Conservation (phyloP, 1,284 basidiomycete genomes). For the Fomitopsis betulina region DNA sequence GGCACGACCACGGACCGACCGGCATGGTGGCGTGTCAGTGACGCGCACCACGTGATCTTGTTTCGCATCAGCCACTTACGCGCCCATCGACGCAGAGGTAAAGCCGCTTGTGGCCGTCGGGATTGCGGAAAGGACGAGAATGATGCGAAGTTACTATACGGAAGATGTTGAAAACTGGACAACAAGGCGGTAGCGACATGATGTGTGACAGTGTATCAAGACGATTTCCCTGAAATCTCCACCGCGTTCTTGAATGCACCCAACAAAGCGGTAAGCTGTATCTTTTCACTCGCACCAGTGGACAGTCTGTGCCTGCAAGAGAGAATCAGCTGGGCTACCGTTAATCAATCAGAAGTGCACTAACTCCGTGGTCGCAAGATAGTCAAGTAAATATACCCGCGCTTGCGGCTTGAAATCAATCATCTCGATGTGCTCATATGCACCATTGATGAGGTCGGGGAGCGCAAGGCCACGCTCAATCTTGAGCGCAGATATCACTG, state of each 20-base stretch:
- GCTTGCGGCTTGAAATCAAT: conserved; percentile 84
- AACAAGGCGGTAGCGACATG: background rate
- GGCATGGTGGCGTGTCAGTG: background rate
- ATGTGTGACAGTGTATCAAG: conserved; percentile 5
- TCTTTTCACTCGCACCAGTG: conserved; percentile 90
- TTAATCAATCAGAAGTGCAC: conserved; percentile 23
- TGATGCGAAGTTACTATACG: no score
- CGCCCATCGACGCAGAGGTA: background rate
- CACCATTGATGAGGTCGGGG: conserved; percentile 92
- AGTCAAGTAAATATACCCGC: conserved; percentile 90
- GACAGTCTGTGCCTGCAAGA: conserved; percentile 79
- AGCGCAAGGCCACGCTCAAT: conserved; percentile 91
- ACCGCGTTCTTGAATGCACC: conserved; percentile 94
- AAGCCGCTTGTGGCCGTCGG: no score
- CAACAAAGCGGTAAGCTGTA: conserved; percentile 89
- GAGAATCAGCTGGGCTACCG: background rate
- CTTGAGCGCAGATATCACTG: conserved; percentile 87
- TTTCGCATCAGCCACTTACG: background rate
- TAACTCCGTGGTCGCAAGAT: conserved; percentile 87
- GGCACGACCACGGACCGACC: background rate
- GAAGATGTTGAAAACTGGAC: no score
- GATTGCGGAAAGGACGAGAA: no score
- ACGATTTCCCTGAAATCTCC: conserved; percentile 52
- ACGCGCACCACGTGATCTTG: background rate
- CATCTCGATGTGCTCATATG: conserved; percentile 87